These are phyloP conservation scores for Hygrophoropsis aurantiaca DNA, from an alignment of 768 basidiomycete genomes.

Conservation along the genomic window DNA sequence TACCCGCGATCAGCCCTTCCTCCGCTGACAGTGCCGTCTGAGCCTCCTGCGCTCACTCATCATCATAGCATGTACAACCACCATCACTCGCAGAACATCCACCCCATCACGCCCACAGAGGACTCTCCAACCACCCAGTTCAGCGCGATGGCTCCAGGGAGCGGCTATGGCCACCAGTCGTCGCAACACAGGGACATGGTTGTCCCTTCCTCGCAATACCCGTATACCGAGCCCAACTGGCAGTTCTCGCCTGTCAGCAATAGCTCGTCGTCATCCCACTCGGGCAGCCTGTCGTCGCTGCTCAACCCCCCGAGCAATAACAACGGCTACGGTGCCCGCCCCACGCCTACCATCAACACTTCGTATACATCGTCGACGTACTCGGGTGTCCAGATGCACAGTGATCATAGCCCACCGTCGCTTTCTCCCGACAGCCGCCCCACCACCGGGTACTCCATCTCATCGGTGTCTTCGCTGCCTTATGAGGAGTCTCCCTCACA, in stretches of 20 bases:
- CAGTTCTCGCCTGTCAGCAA: slow-evolving; percentile 44
- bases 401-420: slow-evolving; percentile 66
- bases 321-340: slow-evolving; percentile 48
- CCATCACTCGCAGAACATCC: slow-evolving; percentile 56
- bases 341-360: slow-evolving; percentile 70
- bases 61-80: slow-evolving; percentile 58
- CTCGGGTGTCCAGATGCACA: slow-evolving; percentile 66
- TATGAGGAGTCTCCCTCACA: slow-evolving; percentile 56
- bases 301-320: slow-evolving; percentile 62
- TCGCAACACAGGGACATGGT: slow-evolving; percentile 32
- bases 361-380: slow-evolving; percentile 67
- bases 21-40: slow-evolving; percentile 80
- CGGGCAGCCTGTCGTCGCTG: slow-evolving; percentile 74
- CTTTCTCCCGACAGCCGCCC: slow-evolving; percentile 85
- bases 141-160: slow-evolving; percentile 36
- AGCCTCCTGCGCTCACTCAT: slow-evolving; percentile 62
- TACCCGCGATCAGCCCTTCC: slow-evolving; percentile 69
- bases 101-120: slow-evolving; percentile 69
- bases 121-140: slow-evolving; percentile 58
- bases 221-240: slow-evolving; percentile 65
- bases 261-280: slow-evolving; percentile 60
- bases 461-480: slow-evolving; percentile 74
- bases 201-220: slow-evolving; percentile 56
- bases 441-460: slow-evolving; percentile 83
- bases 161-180: slow-evolving; percentile 24